Percentiles rank a stretch among this genome's conserved stretches.
phyloP scores from a whole-genome alignment of 805 yeast species.

The Candida pini region DNA sequence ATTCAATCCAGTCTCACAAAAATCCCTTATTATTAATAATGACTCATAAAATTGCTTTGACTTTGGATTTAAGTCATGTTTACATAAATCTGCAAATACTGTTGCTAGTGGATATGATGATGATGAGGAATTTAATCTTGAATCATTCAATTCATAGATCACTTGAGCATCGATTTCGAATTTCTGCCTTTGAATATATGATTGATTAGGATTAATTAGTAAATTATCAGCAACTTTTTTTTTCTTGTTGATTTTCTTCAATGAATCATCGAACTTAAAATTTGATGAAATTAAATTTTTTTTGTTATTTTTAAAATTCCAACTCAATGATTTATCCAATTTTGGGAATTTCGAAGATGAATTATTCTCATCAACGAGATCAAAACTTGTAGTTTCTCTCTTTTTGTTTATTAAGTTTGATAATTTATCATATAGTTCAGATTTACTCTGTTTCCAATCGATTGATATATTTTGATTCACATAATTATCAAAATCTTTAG shows the following conservation, averaged over 20 bases:
- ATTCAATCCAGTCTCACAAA: conserved; percentile 29
- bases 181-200: conserved; percentile 40
- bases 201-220: conserved; percentile 28
- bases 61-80: conserved; percentile 52
- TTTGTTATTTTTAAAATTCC: conserved; percentile 24
- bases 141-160: conserved; percentile 63
- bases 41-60: conserved; percentile 69
- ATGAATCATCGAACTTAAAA: conserved; percentile 26
- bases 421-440: conserved; percentile 65
- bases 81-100: conserved; percentile 56
- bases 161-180: conserved; percentile 74
- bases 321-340: conserved; percentile 20
- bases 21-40: conserved; percentile 59
- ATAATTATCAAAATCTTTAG: conserved; percentile 76
- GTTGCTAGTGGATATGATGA: conserved; percentile 51
- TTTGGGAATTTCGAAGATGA: conserved; percentile 13
- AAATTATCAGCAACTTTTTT: conserved; percentile 12
- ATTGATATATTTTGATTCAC: conserved; percentile 66
- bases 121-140: conserved; percentile 45
- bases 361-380: conserved; percentile 10
- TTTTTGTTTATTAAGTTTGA: conserved; percentile 45
- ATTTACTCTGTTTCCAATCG: conserved; percentile 81
- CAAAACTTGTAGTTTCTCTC: conserved; percentile 10
- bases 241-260: no score
- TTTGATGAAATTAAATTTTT: conserved; percentile 25